Conservation (phyloP, 495 filamentous ascomycete genomes). For the Daldinia loculata region DNA sequence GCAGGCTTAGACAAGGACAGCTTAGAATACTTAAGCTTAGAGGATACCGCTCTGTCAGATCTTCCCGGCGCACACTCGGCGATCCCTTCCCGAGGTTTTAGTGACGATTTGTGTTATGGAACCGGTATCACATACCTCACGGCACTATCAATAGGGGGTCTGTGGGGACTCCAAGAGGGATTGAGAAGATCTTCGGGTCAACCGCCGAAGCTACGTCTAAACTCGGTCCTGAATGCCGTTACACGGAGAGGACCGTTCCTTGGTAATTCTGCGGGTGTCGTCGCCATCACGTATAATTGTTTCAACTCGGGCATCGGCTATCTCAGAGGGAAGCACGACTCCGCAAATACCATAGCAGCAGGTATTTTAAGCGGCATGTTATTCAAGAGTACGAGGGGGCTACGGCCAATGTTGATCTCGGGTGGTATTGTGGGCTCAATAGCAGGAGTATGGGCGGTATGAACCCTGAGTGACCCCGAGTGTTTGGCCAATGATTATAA, state of each 20-base stretch:
- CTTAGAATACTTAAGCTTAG: slow-evolving; percentile 91
- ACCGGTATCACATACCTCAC: slow-evolving; percentile 91
- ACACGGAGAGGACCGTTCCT: slow-evolving; percentile 95
- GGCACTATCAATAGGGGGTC: slow-evolving; percentile 84
- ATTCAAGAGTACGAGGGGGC: slow-evolving; percentile 92
- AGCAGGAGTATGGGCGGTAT: slow-evolving; percentile 89
- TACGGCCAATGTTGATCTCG: slow-evolving; percentile 92
- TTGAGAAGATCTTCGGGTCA: slow-evolving; percentile 75
- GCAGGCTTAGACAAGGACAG: slow-evolving; percentile 91
- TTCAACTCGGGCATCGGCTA: slow-evolving; percentile 92
- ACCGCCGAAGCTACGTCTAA: slow-evolving; percentile 88
- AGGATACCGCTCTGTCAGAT: slow-evolving; percentile 87
- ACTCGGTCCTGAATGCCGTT: slow-evolving; percentile 90
- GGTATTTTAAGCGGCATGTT: slow-evolving; percentile 89
- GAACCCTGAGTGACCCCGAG: slow-evolving; percentile 49
- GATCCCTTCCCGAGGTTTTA: slow-evolving; percentile 94
- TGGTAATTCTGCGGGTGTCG: slow-evolving; percentile 92
- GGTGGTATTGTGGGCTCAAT: slow-evolving; percentile 84
- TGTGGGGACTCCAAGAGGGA: slow-evolving; percentile 91
- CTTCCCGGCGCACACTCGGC: slow-evolving; percentile 86
- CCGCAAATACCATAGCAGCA: slow-evolving; percentile 84
- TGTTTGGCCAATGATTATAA: not conserved
- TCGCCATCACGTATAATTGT: slow-evolving; percentile 94
- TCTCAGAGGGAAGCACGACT: slow-evolving; percentile 87
- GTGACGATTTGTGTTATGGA: slow-evolving; percentile 97